Evolutionary conservation across 2,329 filamentous ascomycete species (phyloP), one percentile per base, ranked within the genome.

Genomic region (Paraphoma chrysanthemicola): DNA sequence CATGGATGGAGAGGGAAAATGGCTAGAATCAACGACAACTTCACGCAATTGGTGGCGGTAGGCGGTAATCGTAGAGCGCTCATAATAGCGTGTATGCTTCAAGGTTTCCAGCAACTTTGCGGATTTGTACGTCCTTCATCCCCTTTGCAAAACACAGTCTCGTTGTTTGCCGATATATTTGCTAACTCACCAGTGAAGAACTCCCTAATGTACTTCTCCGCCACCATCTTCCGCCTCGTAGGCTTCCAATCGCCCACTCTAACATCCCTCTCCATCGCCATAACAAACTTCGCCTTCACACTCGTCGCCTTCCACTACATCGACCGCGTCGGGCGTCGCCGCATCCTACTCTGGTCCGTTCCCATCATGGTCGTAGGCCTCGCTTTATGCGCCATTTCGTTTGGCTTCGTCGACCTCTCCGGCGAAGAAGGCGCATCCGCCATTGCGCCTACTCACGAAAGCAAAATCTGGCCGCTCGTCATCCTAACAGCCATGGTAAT

Each of bases 91-190:
- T 96, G 93, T 77, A 85, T 95, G 62, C 82, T 97, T 2, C 93
- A 97, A 71, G 92, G 88, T 0, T 80, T 96, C 6, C 94, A 97
- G 77, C 94, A 98, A 74, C 83, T 96, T 1, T 95, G 91, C 68
- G 93, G 77, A 17, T 79, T 79, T 59, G 74, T 77, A 69, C 62
- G 73, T 67, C n/a, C 18, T 16, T 18, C 42, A 42, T 42, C 12
- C 39, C n/a, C 33, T 36, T 12, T 12, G 31, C 38, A 7, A n/a
- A 41, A n/a, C 18, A n/a, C n/a, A n/a, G n/a, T n/a, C n/a, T n/a
- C n/a, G n/a, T n/a, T n/a, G n/a, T n/a, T n/a, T n/a, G n/a, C n/a
- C n/a, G n/a, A n/a, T n/a, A n/a, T n/a, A n/a, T n/a, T n/a, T n/a
- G n/a, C n/a, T n/a, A 23, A 23, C 23, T 23, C 3, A 23, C 23